Evolutionary conservation across 495 filamentous ascomycete species (phyloP).

Genomic region (Evansstolkia leycettana): DNA sequence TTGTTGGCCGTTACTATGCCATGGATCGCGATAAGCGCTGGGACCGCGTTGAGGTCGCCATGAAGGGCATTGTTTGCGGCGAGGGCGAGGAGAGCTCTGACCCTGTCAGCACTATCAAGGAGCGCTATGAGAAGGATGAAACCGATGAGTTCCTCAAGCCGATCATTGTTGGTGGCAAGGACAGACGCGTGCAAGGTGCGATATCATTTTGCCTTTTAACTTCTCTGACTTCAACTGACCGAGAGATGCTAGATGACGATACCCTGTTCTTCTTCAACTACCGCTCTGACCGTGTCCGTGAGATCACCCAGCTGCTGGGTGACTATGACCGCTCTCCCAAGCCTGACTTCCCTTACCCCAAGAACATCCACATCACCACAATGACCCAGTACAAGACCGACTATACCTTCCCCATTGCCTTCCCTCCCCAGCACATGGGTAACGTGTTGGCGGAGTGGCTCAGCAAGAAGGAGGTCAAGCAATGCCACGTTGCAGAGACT

Average conservation of each 20-base stretch:
- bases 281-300: slow-evolving; percentile 93
- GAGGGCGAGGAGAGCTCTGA: slow-evolving; percentile 79
- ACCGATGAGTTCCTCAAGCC: slow-evolving; percentile 98
- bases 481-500: slow-evolving; percentile 95
- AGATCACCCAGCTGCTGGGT: slow-evolving; percentile 90
- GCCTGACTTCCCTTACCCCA: slow-evolving; percentile 90
- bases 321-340: slow-evolving; percentile 79
- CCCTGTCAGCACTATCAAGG: slow-evolving; percentile 74
- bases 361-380: slow-evolving; percentile 80
- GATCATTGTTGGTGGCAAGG: slow-evolving; percentile 83
- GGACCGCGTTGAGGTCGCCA: slow-evolving; percentile 81
- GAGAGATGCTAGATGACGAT: slow-evolving; percentile 55
- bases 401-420: slow-evolving; percentile 87
- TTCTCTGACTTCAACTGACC: background rate
- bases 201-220: background rate
- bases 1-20: slow-evolving; percentile 92
- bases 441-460: slow-evolving; percentile 96
- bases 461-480: slow-evolving; percentile 70
- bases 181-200: slow-evolving; percentile 70
- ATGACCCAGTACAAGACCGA: slow-evolving; percentile 99
- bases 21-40: slow-evolving; percentile 99
- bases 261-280: slow-evolving; percentile 99
- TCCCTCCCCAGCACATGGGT: slow-evolving; percentile 88
- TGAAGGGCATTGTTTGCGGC: slow-evolving; percentile 75
- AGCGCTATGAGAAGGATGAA: slow-evolving; percentile 75